Conservation (phyloP, 2,329 filamentous ascomycete genomes). For the Rhinocladiella mackenziei region DNA sequence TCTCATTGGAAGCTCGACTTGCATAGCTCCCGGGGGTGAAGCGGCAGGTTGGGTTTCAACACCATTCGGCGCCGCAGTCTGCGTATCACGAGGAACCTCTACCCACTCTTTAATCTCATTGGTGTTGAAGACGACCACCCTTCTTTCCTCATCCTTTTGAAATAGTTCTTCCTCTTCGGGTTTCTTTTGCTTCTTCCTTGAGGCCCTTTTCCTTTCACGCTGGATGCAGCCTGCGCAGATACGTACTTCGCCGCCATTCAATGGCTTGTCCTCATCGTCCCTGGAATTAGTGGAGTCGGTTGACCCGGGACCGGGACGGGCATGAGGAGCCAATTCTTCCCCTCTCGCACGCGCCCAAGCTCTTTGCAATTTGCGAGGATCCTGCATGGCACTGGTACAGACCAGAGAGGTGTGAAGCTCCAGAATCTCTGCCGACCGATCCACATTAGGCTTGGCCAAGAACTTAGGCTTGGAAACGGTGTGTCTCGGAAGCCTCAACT, state of each 20-base stretch:
- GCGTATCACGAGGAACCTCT: slow-evolving; percentile 52
- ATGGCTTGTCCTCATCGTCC: slow-evolving; percentile 66
- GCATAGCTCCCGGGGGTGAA: slow-evolving; percentile 60
- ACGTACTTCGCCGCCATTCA: slow-evolving; percentile 87
- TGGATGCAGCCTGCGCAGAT: slow-evolving; percentile 91
- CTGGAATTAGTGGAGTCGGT: slow-evolving; percentile 48
- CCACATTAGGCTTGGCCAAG: slow-evolving; percentile 66
- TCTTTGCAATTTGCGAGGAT: slow-evolving; percentile 60
- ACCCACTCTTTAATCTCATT: slow-evolving; percentile 83
- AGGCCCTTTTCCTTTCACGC: slow-evolving; percentile 84
- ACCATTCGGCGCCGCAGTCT: slow-evolving; percentile 37
- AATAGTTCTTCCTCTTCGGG: slow-evolving; percentile 88
- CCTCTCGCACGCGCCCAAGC: slow-evolving; percentile 60
- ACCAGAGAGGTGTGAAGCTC: slow-evolving; percentile 79
- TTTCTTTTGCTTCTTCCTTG: slow-evolving; percentile 88
- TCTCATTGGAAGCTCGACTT: slow-evolving; percentile 84
- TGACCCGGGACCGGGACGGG: slow-evolving; percentile 38
- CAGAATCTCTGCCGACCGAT: slow-evolving; percentile 66
- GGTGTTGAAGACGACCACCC: slow-evolving; percentile 89
- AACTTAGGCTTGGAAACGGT: slow-evolving; percentile 94
- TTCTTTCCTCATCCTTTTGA: slow-evolving; percentile 71
- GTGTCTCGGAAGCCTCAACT: slow-evolving; percentile 79
- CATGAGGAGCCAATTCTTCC: slow-evolving; percentile 37
- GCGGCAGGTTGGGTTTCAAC: slow-evolving; percentile 35
- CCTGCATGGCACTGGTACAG: slow-evolving; percentile 86